phyloP scores from a whole-genome alignment of 805 yeast genomes.

The Pichia sporocuriosa region DNA sequence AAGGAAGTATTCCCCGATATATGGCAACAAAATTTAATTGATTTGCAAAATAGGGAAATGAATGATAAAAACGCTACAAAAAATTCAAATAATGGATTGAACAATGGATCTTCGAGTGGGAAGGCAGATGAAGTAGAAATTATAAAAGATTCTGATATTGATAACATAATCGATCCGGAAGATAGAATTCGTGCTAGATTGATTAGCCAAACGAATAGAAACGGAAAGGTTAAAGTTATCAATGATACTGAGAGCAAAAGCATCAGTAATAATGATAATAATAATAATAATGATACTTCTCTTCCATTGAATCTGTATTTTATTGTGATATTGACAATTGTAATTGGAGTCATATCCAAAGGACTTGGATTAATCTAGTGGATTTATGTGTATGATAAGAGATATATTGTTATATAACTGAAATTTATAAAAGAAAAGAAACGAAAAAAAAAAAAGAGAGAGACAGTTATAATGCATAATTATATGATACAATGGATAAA shows the following conservation, averaged over 20 bases:
- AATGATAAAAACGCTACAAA: neutral
- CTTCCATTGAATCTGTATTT: too few species aligned
- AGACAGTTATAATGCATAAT: too few species aligned
- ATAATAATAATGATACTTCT: neutral
- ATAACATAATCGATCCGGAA: slow-evolving; percentile 53
- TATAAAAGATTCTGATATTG: too few species aligned
- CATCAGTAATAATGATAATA: neutral
- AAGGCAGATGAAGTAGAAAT: too few species aligned
- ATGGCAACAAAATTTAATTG: slow-evolving; percentile 36
- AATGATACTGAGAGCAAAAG: neutral
- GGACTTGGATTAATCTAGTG: neutral
- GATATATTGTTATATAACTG: too few species aligned
- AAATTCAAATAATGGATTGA: slow-evolving; percentile 4
- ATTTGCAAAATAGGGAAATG: slow-evolving; percentile 19
- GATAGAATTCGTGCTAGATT: slow-evolving; percentile 52
- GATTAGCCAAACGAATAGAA: neutral
- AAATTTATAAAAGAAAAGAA: too few species aligned
- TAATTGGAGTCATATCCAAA: slow-evolving; percentile 1
- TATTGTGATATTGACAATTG: slow-evolving; percentile 3
- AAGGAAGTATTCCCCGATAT: slow-evolving; percentile 61
- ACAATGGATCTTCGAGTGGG: too few species aligned
- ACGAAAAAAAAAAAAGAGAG: too few species aligned
- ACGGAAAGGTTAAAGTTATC: neutral
- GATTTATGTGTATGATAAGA: too few species aligned
- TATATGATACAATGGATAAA: too few species aligned